phyloP scores from a whole-genome alignment of 257 asterid genomes.

The Capsicum chinense region DNA sequence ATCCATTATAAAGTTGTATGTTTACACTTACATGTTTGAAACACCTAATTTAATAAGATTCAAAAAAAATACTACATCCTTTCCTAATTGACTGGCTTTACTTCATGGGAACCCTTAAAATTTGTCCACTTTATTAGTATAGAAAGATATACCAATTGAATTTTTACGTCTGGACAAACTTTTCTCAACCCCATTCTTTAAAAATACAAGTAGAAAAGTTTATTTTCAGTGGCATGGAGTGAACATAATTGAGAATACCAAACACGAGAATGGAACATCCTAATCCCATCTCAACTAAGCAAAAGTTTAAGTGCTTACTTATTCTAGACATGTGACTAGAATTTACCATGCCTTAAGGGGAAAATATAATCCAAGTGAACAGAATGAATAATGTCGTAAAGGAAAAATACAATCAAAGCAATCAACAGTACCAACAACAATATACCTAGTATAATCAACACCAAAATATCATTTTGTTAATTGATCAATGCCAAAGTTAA shows the following conservation, averaged over 20 bases:
- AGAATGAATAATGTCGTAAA: not conserved
- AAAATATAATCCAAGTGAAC: not conserved
- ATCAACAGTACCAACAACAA: too few species aligned
- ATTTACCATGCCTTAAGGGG: not conserved
- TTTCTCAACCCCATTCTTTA: not conserved
- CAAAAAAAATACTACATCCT: not conserved
- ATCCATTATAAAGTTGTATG: not conserved
- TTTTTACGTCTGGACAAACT: not conserved
- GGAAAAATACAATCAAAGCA: not conserved
- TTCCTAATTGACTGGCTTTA: not conserved
- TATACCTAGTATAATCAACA: not conserved
- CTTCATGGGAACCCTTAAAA: conserved; percentile 1
- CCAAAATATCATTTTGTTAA: not conserved
- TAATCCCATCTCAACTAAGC: not conserved
- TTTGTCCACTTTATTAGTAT: not conserved
- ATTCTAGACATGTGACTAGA: not conserved
- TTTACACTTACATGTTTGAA: not conserved
- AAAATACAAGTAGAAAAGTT: not conserved
- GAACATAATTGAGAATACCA: not conserved
- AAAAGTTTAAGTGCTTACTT: not conserved
- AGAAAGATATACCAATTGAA: not conserved
- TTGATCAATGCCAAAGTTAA: not conserved
- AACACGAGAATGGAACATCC: not conserved
- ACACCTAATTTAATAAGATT: not conserved
- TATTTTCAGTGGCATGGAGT: not conserved